These are phyloP conservation scores for Xylariaceae sp. DNA, from an alignment of 2,329 filamentous ascomycete species.

Conservation along the genomic window DNA sequence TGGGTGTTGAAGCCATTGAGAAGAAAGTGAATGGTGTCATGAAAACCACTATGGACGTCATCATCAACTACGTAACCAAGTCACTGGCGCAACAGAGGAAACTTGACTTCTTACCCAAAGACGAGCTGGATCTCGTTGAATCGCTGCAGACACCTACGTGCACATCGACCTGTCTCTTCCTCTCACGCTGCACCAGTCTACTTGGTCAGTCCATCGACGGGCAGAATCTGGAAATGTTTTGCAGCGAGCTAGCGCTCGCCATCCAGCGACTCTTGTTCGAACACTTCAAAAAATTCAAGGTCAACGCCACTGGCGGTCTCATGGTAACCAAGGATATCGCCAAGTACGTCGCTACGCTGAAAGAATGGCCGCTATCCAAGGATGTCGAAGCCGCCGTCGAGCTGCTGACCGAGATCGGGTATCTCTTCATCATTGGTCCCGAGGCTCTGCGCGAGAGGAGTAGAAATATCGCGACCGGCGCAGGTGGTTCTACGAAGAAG, in stretches of 20 bases:
- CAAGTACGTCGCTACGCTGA: constrained; percentile 86
- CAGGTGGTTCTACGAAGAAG: constrained; percentile 53
- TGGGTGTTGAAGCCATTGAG: constrained; percentile 79
- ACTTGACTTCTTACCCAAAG: constrained; percentile 86
- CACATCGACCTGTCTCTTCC: constrained; percentile 79
- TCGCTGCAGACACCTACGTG: constrained; percentile 88
- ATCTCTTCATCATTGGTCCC: constrained; percentile 90
- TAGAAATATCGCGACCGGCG: constrained; percentile 59
- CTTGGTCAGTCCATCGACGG: constrained; percentile 77
- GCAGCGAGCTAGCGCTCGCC: constrained; percentile 81
- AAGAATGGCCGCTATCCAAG: constrained; percentile 78
- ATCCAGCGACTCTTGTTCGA: constrained; percentile 82
- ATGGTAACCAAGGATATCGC: constrained; percentile 97
- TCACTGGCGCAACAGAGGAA: constrained; percentile 82
- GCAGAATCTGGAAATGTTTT: constrained; percentile 81
- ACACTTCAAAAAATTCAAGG: constrained; percentile 92
- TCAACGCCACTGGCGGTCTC: constrained; percentile 90
- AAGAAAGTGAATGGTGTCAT: constrained; percentile 75
- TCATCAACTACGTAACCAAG: constrained; percentile 77
- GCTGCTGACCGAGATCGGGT: constrained; percentile 90
- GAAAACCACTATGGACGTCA: constrained; percentile 67
- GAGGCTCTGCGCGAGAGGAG: constrained; percentile 77
- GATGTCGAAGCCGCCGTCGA: constrained; percentile 76
- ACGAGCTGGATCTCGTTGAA: constrained; percentile 72
- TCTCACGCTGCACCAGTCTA: constrained; percentile 69